A percentile compares a stretch with the other conserved stretches of the same genome.
Evolutionary conservation across 768 basidiomycete species (phyloP).

Genomic region (Russula foetens): DNA sequence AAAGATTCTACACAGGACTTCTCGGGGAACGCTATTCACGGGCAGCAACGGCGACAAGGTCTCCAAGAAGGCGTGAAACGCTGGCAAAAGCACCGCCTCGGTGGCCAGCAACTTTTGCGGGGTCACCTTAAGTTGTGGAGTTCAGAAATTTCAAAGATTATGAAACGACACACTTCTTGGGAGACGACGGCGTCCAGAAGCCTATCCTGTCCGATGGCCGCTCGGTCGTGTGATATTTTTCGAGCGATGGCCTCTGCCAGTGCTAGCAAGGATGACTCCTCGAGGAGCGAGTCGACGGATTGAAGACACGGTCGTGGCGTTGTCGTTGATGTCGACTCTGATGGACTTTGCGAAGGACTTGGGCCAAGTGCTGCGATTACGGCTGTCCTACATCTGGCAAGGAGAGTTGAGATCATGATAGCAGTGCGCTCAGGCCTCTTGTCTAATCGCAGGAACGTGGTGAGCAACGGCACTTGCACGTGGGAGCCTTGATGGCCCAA

Average conservation of each 20-base stretch:
- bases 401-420: not conserved
- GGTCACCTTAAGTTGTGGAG: not conserved
- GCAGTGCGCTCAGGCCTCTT: not conserved
- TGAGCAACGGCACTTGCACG: not conserved
- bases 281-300: not conserved
- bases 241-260: constrained; percentile 2
- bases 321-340: not conserved
- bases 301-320: not conserved
- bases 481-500: not conserved
- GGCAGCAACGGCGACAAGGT: not conserved
- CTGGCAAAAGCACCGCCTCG: constrained; percentile 2
- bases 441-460: not conserved
- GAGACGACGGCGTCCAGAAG: not conserved
- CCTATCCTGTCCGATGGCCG: not conserved
- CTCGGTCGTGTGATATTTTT: not conserved
- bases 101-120: not conserved
- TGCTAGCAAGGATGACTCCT: not conserved
- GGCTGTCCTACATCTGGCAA: not conserved
- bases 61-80: not conserved
- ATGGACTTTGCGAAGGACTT: not conserved
- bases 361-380: not conserved
- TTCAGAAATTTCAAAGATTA: not conserved
- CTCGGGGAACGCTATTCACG: constrained; percentile 2
- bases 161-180: constrained; percentile 4
- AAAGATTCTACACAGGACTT: not conserved